Evolutionary conservation across 2,329 filamentous ascomycete species (phyloP).

Genomic region (Leptodontidium sp.): DNA sequence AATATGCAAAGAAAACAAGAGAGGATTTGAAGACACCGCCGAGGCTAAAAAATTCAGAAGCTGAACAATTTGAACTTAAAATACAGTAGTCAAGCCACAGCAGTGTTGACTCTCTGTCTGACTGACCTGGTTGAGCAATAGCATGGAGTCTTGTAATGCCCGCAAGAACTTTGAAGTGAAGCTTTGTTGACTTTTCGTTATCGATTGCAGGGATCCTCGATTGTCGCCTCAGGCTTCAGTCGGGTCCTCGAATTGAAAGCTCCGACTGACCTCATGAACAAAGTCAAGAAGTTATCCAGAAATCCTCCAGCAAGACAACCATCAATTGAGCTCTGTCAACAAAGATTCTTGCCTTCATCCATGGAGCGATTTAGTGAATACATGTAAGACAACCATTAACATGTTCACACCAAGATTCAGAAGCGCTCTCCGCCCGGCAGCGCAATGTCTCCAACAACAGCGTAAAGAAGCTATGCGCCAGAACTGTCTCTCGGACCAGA

Average conservation of each 20-base stretch:
- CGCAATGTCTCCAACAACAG: slow-evolving; percentile 43
- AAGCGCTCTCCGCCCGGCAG: slow-evolving; percentile 34
- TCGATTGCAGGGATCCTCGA: neutral
- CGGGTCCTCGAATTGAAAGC: neutral
- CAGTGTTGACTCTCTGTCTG: no score
- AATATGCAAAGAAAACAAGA: no score
- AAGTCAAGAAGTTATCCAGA: neutral
- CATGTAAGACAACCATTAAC: neutral
- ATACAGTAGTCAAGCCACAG: no score
- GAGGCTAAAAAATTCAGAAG: no score
- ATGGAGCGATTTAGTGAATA: neutral
- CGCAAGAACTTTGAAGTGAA: no score
- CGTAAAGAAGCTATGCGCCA: slow-evolving; percentile 35
- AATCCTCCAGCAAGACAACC: neutral
- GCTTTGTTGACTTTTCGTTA: slow-evolving; percentile 12
- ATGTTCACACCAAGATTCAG: slow-evolving; percentile 43
- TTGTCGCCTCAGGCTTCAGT: slow-evolving; percentile 9
- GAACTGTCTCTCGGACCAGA: slow-evolving; percentile 35
- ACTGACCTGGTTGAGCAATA: no score
- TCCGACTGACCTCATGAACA: slow-evolving; percentile 6
- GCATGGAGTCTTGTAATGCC: no score
- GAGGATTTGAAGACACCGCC: no score
- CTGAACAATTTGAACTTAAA: no score
- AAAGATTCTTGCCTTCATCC: neutral
- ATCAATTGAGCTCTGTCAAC: neutral